Evolutionary conservation across 371 early-diverging fungal species (phyloP).

Genomic region (Synchytrium microbalum): DNA sequence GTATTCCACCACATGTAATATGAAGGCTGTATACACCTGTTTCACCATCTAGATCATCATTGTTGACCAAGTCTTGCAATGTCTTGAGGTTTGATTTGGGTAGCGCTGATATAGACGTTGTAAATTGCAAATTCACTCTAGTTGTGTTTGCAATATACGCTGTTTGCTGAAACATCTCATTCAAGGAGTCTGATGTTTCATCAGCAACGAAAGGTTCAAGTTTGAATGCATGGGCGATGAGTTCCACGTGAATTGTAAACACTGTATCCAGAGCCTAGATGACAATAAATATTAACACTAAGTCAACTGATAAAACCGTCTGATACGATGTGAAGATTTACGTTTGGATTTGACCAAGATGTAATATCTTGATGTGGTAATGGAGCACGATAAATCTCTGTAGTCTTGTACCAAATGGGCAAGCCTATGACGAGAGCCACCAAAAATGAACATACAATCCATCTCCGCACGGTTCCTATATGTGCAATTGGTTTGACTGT

Average conservation of each 20-base stretch:
- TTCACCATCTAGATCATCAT: slow-evolving; percentile 1
- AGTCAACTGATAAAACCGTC: not conserved
- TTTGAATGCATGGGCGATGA: not conserved
- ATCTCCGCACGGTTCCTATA: too few relatives aligned
- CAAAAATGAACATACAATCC: not conserved
- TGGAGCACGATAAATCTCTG: slow-evolving; percentile 79
- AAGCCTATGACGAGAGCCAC: slow-evolving; percentile 16
- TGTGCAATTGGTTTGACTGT: too few relatives aligned
- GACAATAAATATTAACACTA: not conserved
- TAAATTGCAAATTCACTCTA: not conserved
- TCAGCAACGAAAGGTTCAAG: not conserved
- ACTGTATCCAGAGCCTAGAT: not conserved
- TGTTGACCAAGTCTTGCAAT: not conserved
- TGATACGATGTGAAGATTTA: slow-evolving; percentile 3
- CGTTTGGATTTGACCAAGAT: slow-evolving; percentile 38
- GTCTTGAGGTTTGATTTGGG: not conserved
- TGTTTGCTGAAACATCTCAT: not conserved
- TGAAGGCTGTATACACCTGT: not conserved
- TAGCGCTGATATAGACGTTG: not conserved
- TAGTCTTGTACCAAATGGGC: slow-evolving; percentile 90
- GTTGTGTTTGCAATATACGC: too few relatives aligned
- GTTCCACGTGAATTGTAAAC: not conserved
- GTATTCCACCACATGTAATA: not conserved
- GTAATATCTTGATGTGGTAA: slow-evolving; percentile 65
- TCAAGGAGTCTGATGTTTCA: not conserved